Base-by-base conservation (phyloP, 345 rosid genomes). In the Eucalyptus sp. region DNA sequence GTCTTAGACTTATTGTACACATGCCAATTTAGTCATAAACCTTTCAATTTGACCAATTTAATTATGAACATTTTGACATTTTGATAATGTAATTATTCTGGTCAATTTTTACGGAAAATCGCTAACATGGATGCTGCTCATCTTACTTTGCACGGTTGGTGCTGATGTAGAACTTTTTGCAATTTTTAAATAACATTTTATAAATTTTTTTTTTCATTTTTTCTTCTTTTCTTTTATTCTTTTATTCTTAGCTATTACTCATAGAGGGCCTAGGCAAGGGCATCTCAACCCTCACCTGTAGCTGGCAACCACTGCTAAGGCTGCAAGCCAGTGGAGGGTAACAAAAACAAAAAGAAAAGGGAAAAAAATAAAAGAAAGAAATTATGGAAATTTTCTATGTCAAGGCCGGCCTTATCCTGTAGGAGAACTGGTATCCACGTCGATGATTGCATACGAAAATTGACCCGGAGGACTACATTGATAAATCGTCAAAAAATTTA, bases 391-490 rank as follows among this genome's bases (percentile, higher is more conserved):
- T 27, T 62, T 13, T 62, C 2, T 13, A 29, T 29, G 16, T 62
- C 0, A 29, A 1, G 14, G 1, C 2, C 0, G 1, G 0, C 4
- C 8, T 5, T 62, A 62, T 13, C 4, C 0, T 13, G 4, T 62
- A 62, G 6, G 7, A 62, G 2, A 3, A 62, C 0, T 29, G 0
- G 8, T 12, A 13, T 27, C 17, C 4, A 62, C 16, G 0, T 6
- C 1, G 2, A 4, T 13, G 17, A 6, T 62, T 27, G 17, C 8
- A 27, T 27, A 7, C 8, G 17, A 29, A 62, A 62, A 62, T 62
- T 62, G 16, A 13, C 8, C 4, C 12, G 6, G n/a, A 12, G 2
- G 4, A 62, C 4, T 29, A 62, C 0, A 29, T 5, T 13, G 16
- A 29, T 13, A 60, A 13, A 62, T 62, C 4, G 4, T 29, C 4